Base-by-base conservation (phyloP, 805 yeast species). In the Hanseniaspora vineae region DNA sequence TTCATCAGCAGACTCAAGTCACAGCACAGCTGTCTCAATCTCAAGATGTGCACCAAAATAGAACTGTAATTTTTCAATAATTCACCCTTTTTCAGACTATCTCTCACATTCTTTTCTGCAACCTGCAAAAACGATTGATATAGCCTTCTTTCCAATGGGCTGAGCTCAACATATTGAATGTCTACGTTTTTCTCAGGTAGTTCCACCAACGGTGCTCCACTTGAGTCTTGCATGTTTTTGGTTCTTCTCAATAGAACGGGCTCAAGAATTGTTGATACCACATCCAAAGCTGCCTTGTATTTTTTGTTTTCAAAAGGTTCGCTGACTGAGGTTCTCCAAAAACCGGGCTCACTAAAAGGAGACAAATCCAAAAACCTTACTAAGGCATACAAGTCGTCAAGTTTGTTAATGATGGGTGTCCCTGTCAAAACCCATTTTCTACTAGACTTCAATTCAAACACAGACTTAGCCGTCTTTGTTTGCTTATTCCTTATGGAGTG, bases 21-120 rank as follows among this genome's bases (percentile, higher is more conserved):
- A 58, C 83, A 78, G 58, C 95, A 84, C 3, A 94, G 88, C 65
- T 89, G 96, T 50, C 97, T 73, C 56, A 89, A 67, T 45, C 96
- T 72, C 43, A 89, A 66, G 44, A 89, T 70, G 53, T 88, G 65
- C 0, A 85, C 79, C 52, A 89, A 73, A 46, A 87, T 77, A 31
- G 84, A 78, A 1, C 92, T 77, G 60, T 85, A 90, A 48, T 76
- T 77, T 52, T 77, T 79, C 52, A 67, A 53, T 17, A 68, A 50
- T 43, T 50, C 57, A 59, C 51, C 60, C 0, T 88, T 92, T 43
- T 72, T 64, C 54, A 84, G 60, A 2, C 72, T 67, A 35, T 68
- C 73, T 52, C 43, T 81, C 54, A 39, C 82, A 81, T 44, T 73
- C 78, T 39, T 66, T 39, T 64, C 65, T 45, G 78, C 77, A 42